Percentiles rank a stretch among this genome's conserved stretches.
Conservation (phyloP, 257 asterid species). For the Lantana camara region DNA sequence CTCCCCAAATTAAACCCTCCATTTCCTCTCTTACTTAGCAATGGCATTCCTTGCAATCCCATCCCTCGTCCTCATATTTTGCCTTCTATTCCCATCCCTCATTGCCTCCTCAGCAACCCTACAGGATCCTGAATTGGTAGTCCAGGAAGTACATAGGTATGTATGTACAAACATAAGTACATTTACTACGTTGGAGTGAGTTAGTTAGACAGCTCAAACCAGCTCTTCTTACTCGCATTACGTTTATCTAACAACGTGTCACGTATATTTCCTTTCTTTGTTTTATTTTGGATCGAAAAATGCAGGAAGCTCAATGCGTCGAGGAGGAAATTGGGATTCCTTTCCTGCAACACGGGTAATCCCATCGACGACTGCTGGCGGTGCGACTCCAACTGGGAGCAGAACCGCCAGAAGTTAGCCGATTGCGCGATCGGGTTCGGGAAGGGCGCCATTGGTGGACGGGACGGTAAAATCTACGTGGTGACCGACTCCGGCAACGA, state of each 20-base stretch:
- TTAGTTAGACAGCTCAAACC: not conserved
- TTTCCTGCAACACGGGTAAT: constrained; percentile 61
- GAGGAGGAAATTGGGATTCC: constrained; percentile 53
- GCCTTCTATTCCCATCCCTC: constrained; percentile 34
- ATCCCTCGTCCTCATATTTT: constrained; percentile 27
- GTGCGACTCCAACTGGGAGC: constrained; percentile 57
- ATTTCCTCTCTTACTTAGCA: constrained; percentile 10
- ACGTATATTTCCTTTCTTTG: not conserved
- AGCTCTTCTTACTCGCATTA: too few relatives aligned
- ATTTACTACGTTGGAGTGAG: not conserved
- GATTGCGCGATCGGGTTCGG: constrained; percentile 72
- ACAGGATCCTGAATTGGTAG: constrained; percentile 49
- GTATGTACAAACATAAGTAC: not conserved
- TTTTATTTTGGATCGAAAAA: not conserved
- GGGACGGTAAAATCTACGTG: constrained; percentile 58
- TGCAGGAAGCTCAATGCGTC: constrained; percentile 46
- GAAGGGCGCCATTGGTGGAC: constrained; percentile 60
- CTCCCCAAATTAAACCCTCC: not conserved
- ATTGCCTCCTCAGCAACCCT: constrained; percentile 41
- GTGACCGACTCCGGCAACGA: constrained; percentile 50
- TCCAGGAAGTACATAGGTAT: constrained; percentile 58
- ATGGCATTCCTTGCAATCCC: constrained; percentile 39
- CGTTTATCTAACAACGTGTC: not conserved
- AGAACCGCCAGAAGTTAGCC: constrained; percentile 53
- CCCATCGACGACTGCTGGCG: constrained; percentile 71